Conservation (phyloP, 306 rosid genomes). For the Cicer judaicum region DNA sequence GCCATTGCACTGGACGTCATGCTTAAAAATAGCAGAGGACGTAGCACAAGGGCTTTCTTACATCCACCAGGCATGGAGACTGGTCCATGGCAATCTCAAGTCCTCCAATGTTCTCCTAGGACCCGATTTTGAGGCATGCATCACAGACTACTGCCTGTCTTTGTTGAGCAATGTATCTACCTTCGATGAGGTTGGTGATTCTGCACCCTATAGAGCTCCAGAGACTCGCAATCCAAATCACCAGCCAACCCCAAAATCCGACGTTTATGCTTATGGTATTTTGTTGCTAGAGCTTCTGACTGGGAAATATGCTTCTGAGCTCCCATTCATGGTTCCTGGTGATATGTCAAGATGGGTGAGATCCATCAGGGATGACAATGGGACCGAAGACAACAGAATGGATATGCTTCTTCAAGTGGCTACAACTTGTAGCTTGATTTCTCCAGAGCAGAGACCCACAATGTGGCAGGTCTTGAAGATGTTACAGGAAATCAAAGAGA, state of each 20-base stretch:
- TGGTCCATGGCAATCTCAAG: slow-evolving; percentile 91
- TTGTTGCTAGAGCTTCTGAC: slow-evolving; percentile 82
- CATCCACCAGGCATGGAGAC: slow-evolving; percentile 97
- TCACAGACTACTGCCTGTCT: slow-evolving; percentile 83
- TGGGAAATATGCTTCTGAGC: slow-evolving; percentile 70
- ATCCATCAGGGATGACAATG: slow-evolving; percentile 64
- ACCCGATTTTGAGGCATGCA: slow-evolving; percentile 81
- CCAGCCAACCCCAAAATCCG: slow-evolving; percentile 63
- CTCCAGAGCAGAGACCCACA: slow-evolving; percentile 91
- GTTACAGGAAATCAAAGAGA: slow-evolving; percentile 87
- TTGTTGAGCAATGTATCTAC: slow-evolving; percentile 49
- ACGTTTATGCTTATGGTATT: slow-evolving; percentile 76
- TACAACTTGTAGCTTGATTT: slow-evolving; percentile 65
- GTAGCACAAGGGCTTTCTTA: slow-evolving; percentile 90
- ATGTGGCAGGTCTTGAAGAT: slow-evolving; percentile 98
- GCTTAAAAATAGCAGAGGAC: slow-evolving; percentile 93
- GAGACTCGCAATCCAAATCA: slow-evolving; percentile 60
- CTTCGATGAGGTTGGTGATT: slow-evolving; percentile 50
- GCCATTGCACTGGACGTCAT: slow-evolving; percentile 96
- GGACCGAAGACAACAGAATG: slow-evolving; percentile 64
- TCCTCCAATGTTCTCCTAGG: slow-evolving; percentile 87
- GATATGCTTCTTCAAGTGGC: slow-evolving; percentile 84
- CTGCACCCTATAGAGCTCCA: slow-evolving; percentile 70
- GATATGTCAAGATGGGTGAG: slow-evolving; percentile 74
- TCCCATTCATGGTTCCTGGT: slow-evolving; percentile 54